phyloP scores from a whole-genome alignment of 2,329 filamentous ascomycete genomes.

The Grosmannia huntii region DNA sequence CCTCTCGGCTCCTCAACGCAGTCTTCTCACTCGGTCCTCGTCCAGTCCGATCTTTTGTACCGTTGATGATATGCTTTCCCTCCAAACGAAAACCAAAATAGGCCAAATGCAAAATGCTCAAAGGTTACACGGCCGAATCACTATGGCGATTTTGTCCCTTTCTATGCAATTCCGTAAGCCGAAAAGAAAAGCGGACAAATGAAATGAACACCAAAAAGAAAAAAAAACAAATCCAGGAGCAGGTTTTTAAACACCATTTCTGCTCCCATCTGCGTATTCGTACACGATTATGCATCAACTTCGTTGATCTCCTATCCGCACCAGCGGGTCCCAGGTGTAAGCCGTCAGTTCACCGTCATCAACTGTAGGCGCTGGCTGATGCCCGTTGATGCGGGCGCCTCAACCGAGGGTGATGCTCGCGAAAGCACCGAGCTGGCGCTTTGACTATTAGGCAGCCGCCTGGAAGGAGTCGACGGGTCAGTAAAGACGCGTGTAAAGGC shows the following conservation, averaged over 20 bases:
- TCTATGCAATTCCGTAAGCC: slow-evolving; percentile 4
- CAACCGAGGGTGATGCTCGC: slow-evolving; percentile 28
- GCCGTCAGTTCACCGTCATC: slow-evolving; percentile 46
- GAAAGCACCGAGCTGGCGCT: slow-evolving; percentile 41
- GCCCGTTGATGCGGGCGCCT: slow-evolving; percentile 37
- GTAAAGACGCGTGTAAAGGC: slow-evolving; percentile 56
- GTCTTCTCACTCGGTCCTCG: neutral
- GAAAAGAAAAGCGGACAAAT: neutral
- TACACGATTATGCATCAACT: neutral
- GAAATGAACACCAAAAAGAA: neutral
- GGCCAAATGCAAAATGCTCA: slow-evolving; percentile 7
- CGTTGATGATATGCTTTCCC: neutral
- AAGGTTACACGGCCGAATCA: neutral
- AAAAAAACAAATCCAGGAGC: neutral
- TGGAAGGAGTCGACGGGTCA: slow-evolving; percentile 44
- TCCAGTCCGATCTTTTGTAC: neutral
- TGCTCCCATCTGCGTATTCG: neutral
- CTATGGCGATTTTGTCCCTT: neutral
- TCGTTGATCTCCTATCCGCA: neutral
- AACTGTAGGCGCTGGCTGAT: slow-evolving; percentile 45
- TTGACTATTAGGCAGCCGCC: slow-evolving; percentile 36
- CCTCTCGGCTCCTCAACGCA: neutral
- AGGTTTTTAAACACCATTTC: neutral
- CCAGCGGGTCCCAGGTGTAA: neutral
- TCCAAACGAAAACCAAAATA: slow-evolving; percentile 4